A percentile compares a stretch with the other conserved stretches of the same genome.
These are phyloP conservation scores for Radiomyces spectabilis DNA, from an alignment of 192 early-diverging fungal genomes.

Conservation along the genomic window DNA sequence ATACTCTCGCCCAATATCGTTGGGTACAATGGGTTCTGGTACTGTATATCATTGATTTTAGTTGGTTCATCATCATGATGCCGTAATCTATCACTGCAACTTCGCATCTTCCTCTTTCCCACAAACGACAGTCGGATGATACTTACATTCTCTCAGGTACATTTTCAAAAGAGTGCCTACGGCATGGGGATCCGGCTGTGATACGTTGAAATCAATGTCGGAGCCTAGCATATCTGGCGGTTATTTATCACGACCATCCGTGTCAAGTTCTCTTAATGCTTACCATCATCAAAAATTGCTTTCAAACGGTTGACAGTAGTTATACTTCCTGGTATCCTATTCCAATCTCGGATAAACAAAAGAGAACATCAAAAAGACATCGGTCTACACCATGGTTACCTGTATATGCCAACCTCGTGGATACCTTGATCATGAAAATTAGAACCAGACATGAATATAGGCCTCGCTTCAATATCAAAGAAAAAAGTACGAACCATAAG, in stretches of 20 bases:
- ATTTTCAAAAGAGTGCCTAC: conserved; percentile 52
- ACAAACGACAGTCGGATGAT: too few relatives aligned
- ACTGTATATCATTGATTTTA: too few relatives aligned
- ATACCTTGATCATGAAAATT: conserved; percentile 20
- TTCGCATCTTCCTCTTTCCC: too few relatives aligned
- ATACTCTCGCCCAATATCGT: conserved; percentile 35
- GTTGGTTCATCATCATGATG: too few relatives aligned
- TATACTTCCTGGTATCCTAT: conserved; percentile 42
- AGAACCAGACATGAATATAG: neutral
- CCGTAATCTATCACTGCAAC: too few relatives aligned
- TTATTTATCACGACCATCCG: neutral
- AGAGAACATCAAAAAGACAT: neutral
- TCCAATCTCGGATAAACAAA: neutral
- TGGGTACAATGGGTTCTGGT: conserved; percentile 42
- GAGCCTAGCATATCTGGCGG: conserved; percentile 3
- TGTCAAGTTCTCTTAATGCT: neutral
- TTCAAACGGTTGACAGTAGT: conserved; percentile 42
- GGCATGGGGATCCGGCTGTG: conserved; percentile 45
- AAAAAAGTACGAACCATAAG: conserved; percentile 8
- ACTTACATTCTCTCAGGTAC: conserved; percentile 54
- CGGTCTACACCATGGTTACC: conserved; percentile 22
- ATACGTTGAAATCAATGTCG: conserved; percentile 37
- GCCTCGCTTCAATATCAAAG: neutral
- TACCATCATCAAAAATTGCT: conserved; percentile 41
- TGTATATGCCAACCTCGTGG: conserved; percentile 46